phyloP scores from a whole-genome alignment of 306 rosid genomes.

The Astragalus membranaceus region DNA sequence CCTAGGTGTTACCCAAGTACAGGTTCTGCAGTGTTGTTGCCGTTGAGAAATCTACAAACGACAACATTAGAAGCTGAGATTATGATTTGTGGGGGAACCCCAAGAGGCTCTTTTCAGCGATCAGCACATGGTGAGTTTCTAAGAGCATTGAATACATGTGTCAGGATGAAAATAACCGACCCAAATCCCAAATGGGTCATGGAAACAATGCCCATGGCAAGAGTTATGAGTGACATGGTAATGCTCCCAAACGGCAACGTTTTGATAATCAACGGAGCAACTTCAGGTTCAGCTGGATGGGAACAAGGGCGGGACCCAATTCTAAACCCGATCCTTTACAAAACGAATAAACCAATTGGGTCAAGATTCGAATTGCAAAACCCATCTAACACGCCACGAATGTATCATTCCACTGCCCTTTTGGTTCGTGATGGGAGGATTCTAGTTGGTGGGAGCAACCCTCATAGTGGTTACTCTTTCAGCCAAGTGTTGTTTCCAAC shows the following conservation, averaged over 20 bases:
- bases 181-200: conserved; percentile 44
- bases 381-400: conserved; percentile 30
- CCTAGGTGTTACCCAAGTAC: conserved; percentile 67
- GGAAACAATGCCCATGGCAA: conserved; percentile 54
- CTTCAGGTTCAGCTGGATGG: conserved; percentile 54
- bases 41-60: conserved; percentile 27
- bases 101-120: conserved; percentile 33
- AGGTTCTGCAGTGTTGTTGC: conserved; percentile 61
- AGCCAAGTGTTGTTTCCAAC: conserved; percentile 38
- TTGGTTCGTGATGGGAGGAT: conserved; percentile 65
- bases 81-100: conserved; percentile 65
- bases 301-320: conserved; percentile 37
- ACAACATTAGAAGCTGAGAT: conserved; percentile 38
- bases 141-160: conserved; percentile 44
- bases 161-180: conserved; percentile 55
- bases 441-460: conserved; percentile 66
- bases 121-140: conserved; percentile 13
- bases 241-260: conserved; percentile 62
- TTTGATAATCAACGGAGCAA: conserved; percentile 50
- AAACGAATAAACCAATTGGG: conserved; percentile 12
- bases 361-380: conserved; percentile 44
- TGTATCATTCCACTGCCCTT: conserved; percentile 67
- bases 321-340: conserved; percentile 38
- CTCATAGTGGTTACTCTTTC: conserved; percentile 41
- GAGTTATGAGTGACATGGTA: conserved; percentile 63